Evolutionary conservation across 305 asterid genomes (phyloP).

Genomic region (Striga hermonthica): DNA sequence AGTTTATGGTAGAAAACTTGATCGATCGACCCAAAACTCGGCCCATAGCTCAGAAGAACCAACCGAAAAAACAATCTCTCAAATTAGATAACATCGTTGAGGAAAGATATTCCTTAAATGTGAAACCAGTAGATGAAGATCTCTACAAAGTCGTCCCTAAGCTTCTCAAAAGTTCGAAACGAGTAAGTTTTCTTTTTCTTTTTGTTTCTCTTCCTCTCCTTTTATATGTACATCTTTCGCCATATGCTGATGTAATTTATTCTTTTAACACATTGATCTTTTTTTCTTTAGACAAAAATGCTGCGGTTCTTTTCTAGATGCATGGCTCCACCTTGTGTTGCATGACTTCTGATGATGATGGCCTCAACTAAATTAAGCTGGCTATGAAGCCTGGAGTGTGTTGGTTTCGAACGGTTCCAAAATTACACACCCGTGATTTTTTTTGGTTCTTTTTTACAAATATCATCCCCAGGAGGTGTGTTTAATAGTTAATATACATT

Average conservation of each 20-base stretch:
- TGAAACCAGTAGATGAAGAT: slow-evolving; percentile 89
- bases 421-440: no score
- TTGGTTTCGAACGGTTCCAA: no score
- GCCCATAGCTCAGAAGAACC: slow-evolving; percentile 29
- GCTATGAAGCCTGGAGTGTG: no score
- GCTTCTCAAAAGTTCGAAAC: slow-evolving; percentile 53
- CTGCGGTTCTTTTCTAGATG: slow-evolving; percentile 85
- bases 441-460: no score
- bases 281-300: slow-evolving; percentile 58
- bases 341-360: slow-evolving; percentile 33
- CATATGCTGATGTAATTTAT: no score
- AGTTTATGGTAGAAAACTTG: slow-evolving; percentile 34
- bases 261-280: neutral
- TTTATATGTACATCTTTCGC: neutral
- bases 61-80: slow-evolving; percentile 17
- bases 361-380: no score
- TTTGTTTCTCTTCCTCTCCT: neutral
- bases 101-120: slow-evolving; percentile 32
- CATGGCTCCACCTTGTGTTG: slow-evolving; percentile 72
- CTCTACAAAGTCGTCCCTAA: slow-evolving; percentile 82
- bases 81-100: slow-evolving; percentile 26
- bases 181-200: slow-evolving; percentile 40
- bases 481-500: no score
- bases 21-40: slow-evolving; percentile 36
- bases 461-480: no score